A percentile compares a stretch with the other conserved stretches of the same genome.
Evolutionary conservation across 2,329 filamentous ascomycete species (phyloP).

Genomic region (Fonsecaea erecta): DNA sequence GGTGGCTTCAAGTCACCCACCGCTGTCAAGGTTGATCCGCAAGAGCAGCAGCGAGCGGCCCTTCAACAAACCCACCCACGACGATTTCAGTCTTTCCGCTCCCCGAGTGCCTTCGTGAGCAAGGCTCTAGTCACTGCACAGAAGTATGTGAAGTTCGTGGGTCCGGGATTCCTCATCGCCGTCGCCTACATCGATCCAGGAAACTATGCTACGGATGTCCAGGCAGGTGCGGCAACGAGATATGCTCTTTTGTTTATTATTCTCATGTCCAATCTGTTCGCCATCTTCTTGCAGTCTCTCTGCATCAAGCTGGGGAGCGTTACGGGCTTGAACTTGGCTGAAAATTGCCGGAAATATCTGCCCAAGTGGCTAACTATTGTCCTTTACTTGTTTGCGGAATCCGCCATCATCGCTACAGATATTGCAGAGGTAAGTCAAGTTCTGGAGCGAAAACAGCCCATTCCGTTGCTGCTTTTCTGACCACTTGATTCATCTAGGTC

Average conservation of each 20-base stretch:
- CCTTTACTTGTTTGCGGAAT: conserved; percentile 67
- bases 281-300: conserved; percentile 54
- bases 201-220: conserved; percentile 56
- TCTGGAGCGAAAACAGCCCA: background rate
- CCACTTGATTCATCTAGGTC: conserved; percentile 47
- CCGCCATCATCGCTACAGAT: conserved; percentile 72
- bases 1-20: conserved; percentile 2
- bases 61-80: conserved; percentile 28
- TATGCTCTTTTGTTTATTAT: conserved; percentile 55
- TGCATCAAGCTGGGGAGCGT: conserved; percentile 69
- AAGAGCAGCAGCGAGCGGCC: conserved; percentile 17
- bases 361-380: conserved; percentile 67
- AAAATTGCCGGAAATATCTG: conserved; percentile 68
- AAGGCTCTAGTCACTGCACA: conserved; percentile 36
- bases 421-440: conserved; percentile 63
- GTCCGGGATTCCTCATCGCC: conserved; percentile 55
- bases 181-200: conserved; percentile 57
- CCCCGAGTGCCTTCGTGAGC: conserved; percentile 13
- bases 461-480: background rate
- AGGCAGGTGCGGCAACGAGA: conserved; percentile 52
- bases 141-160: conserved; percentile 52
- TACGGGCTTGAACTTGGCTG: conserved; percentile 68
- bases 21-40: conserved; percentile 26
- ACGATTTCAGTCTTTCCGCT: conserved; percentile 2
- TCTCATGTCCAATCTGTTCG: conserved; percentile 54